phyloP scores from a whole-genome alignment of 75 land plant species.

The Ceratopteris richardii region DNA sequence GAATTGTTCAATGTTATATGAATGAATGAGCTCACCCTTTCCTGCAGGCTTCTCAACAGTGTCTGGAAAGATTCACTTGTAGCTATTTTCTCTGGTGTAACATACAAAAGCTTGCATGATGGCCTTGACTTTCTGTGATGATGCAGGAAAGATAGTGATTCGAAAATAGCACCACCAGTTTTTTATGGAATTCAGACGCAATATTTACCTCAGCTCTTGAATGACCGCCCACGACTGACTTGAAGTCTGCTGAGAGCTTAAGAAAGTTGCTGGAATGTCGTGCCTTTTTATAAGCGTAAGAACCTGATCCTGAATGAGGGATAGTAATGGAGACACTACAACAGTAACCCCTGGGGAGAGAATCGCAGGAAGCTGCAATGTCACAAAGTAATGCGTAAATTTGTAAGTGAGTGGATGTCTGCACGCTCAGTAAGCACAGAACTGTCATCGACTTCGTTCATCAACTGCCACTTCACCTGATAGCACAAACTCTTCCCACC shows the following conservation, averaged over 20 bases:
- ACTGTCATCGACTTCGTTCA: too few species aligned
- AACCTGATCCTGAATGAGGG: conserved; percentile 85
- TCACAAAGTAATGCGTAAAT: not conserved
- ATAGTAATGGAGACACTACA: conserved; percentile 68
- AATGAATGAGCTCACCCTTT: conserved; percentile 44
- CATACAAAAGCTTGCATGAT: conserved; percentile 81
- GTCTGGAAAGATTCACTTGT: conserved; percentile 51
- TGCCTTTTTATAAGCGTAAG: conserved; percentile 45
- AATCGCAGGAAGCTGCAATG: conserved; percentile 69
- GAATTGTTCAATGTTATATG: too few species aligned
- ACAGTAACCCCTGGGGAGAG: conserved; percentile 74
- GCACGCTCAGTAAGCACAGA: not conserved
- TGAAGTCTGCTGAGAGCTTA: conserved; percentile 72
- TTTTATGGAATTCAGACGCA: too few species aligned
- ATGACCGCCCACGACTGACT: conserved; percentile 51
- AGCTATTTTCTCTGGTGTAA: conserved; percentile 75
- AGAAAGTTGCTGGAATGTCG: conserved; percentile 71
- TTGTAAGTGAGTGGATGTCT: not conserved
- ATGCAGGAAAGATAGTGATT: too few species aligned
- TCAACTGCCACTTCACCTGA: conserved; percentile 71
- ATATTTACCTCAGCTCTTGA: conserved; percentile 66
- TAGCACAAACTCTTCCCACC: conserved; percentile 90
- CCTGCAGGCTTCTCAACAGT: conserved; percentile 33
- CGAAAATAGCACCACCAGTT: too few species aligned
- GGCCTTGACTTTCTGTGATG: conserved; percentile 51